Evolutionary conservation across 208 protist species (phyloP), one percentile per base, ranked within the genome.

Genomic region (Acanthamoeba castellanii): DNA sequence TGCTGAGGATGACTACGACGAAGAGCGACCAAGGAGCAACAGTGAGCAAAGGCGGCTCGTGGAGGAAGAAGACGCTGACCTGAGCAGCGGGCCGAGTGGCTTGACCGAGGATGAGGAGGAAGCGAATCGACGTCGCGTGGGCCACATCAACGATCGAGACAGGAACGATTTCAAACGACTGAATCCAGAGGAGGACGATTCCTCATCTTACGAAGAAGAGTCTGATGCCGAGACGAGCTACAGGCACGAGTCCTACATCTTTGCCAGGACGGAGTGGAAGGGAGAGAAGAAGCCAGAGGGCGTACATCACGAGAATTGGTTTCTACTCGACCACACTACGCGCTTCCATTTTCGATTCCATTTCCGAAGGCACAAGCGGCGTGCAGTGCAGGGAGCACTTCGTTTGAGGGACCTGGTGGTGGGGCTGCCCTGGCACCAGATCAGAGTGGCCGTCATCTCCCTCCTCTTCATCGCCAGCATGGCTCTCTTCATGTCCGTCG

Each of bases 381-480:
- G 50, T 34, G 74, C 37, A 1, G 74, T 84, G 22, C 42, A 84
- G 52, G 42, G 13, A 84, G 37, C 18, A 37, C 4, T 30, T 72
- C 66, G 8, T 13, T 55, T 64, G 5, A 16, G 3, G 57, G 57
- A 64, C 57, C 57, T 64, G 20, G 13, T 64, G 20, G 57, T 64
- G 14, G 45, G 74, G 11, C 18, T 84, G 37, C 74, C 74, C 6
- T 84, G 74, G 74, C 74, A 84, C 13, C 74, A 84, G 37, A 84
- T 84, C 74, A 84, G 52, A 37, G 74, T 84, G 30, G 74, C 74
- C 74, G 74, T 84, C 8, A 84, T 84, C 20, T 84, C 74, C 20
- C 74, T 84, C 9, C 42, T 52, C 8, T 84, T 84, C 45, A 37
- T 84, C 37, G 74, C 57, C 14, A 27, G 22, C 22, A 16, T 84